Percentiles rank a stretch among this genome's conserved stretches.
Conservation (phyloP, 2,329 filamentous ascomycete genomes). For the Clonostachys sp. region DNA sequence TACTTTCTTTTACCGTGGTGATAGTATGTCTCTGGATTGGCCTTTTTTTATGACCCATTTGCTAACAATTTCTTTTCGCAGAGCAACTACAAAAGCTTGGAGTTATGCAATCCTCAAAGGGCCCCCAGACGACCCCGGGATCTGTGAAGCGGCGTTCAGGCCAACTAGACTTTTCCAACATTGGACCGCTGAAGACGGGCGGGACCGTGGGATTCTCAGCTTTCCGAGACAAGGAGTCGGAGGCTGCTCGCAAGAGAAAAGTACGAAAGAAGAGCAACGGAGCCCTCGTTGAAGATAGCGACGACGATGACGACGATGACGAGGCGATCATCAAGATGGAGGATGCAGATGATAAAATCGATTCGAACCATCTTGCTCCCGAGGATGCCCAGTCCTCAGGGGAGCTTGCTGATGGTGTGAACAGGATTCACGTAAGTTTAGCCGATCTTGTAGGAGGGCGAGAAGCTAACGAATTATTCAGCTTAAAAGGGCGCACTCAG, state of each 20-base stretch:
- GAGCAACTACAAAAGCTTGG: conserved; percentile 97
- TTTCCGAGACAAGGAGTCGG: conserved; percentile 69
- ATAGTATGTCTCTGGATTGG: conserved; percentile 62
- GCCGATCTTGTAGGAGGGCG: neutral
- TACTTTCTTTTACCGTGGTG: conserved; percentile 95
- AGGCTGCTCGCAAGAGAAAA: conserved; percentile 51
- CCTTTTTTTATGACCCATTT: neutral
- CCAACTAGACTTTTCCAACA: conserved; percentile 78
- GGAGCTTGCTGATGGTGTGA: conserved; percentile 75
- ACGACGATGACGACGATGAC: conserved; percentile 64
- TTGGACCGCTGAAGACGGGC: conserved; percentile 79
- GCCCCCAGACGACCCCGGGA: conserved; percentile 54
- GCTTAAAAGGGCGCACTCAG: conserved; percentile 79
- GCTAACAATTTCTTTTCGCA: conserved; percentile 28
- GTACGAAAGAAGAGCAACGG: conserved; percentile 60
- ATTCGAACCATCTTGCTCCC: conserved; percentile 48
- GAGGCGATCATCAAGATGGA: conserved; percentile 59
- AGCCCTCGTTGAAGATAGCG: conserved; percentile 68
- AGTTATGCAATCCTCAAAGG: conserved; percentile 65
- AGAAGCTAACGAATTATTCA: conserved; percentile 24
- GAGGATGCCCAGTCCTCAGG: conserved; percentile 70
- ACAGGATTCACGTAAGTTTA: conserved; percentile 69
- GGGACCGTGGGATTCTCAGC: conserved; percentile 87
- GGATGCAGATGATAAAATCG: conserved; percentile 7
- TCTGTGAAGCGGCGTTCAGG: conserved; percentile 74